A percentile compares a stretch with the other conserved stretches of the same genome.
Evolutionary conservation across 163 green algal genomes (phyloP).

Genomic region (Scenedesmus sp.): DNA sequence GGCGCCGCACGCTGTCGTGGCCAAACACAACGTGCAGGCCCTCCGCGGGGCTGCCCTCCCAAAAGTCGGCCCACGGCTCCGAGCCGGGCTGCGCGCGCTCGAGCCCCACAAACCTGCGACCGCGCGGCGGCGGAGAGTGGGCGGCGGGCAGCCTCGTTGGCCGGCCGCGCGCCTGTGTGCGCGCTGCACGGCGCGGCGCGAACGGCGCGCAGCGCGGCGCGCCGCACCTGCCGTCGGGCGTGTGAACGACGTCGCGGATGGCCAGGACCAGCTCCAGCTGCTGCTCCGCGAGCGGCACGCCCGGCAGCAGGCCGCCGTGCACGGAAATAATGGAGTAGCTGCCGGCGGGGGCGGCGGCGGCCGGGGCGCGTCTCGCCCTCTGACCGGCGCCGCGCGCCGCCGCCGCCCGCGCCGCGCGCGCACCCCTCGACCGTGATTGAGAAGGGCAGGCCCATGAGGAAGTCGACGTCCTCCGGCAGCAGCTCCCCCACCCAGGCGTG

Average conservation of each 20-base stretch:
- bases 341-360: not conserved
- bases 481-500: constrained; percentile 16
- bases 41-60: not conserved
- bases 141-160: too few species aligned
- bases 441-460: constrained; percentile 17
- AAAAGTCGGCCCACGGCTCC: not conserved
- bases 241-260: constrained; percentile 2
- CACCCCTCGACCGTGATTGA: constrained; percentile 20
- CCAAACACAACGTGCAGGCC: constrained; percentile 22
- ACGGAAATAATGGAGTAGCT: constrained; percentile 27
- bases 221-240: constrained; percentile 14
- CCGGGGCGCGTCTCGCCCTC: not conserved
- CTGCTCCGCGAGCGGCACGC: constrained; percentile 1
- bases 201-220: not conserved
- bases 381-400: not conserved
- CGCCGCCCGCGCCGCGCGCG: not conserved
- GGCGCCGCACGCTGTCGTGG: constrained; percentile 14
- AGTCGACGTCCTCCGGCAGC: constrained; percentile 21
- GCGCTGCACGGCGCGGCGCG: not conserved
- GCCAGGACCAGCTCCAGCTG: not conserved
- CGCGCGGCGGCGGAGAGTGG: not conserved
- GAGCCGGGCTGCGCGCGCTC: not conserved
- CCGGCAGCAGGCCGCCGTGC: constrained; percentile 24
- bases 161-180: not conserved
- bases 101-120: constrained; percentile 3